Conservation (phyloP, 208 protist species). For the Polymyxa betae region DNA sequence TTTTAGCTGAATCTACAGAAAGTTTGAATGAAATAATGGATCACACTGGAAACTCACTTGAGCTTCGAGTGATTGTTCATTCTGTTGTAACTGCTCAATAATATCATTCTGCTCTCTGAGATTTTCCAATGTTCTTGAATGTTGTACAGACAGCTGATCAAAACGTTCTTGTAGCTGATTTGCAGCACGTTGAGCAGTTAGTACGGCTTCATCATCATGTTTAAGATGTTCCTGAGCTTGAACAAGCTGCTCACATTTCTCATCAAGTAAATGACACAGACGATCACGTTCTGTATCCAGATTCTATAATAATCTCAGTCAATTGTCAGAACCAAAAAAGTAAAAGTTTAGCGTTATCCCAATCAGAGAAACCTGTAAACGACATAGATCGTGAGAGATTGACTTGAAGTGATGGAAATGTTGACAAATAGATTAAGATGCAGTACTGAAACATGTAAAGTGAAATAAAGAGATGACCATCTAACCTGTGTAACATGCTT, state of each 20-base stretch:
- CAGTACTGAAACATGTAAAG: too few relatives aligned
- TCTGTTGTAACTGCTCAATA: neutral
- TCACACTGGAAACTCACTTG: neutral
- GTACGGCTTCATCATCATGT: neutral
- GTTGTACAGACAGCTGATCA: neutral
- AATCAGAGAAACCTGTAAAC: too few relatives aligned
- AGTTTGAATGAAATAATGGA: neutral
- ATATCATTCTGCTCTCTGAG: neutral
- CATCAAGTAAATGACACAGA: neutral
- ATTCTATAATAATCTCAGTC: neutral
- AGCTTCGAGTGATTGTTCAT: neutral
- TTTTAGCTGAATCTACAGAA: neutral
- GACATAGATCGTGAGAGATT: too few relatives aligned
- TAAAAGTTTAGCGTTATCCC: neutral
- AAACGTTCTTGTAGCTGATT: neutral
- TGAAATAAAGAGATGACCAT: neutral
- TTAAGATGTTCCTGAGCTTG: neutral
- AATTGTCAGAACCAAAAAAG: neutral
- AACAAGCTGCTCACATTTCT: neutral
- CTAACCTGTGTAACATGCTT: neutral
- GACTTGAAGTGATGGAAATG: too few relatives aligned
- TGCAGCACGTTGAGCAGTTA: neutral
- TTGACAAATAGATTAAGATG: too few relatives aligned
- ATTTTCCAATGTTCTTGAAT: too few relatives aligned
- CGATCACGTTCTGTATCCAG: constrained; percentile 32